Base-by-base conservation (phyloP, 2,329 filamentous ascomycete species). In the Cercospora nicotianae region DNA sequence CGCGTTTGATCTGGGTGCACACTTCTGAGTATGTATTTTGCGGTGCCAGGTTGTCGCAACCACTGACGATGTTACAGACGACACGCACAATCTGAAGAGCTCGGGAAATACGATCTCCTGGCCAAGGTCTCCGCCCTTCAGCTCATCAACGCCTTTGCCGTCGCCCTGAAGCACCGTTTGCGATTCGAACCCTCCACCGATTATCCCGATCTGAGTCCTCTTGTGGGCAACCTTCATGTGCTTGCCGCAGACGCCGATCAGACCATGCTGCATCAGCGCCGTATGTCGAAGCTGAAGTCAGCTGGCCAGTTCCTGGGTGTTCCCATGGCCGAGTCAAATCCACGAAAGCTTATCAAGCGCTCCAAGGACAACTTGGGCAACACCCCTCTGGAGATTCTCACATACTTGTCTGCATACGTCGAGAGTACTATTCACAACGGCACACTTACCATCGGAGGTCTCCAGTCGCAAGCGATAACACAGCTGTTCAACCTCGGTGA, bases 1-100 rank as follows among this genome's bases (percentile, higher is more conserved):
- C 86, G 3, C 88, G 94, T 23, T 84, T 91, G 9, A 91, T 95
- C 76, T 97, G 94, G 94, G 85, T 97, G 33, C 91, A 96, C 74
- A 84, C 87, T 7, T 75, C 80, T 3, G 90, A 91, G 76, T 60
- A 36, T 23, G 28, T 16, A 2, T 23, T 9, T 9, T 57, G 61
- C 8, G 6, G 26, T 3, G 26, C 16, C 4, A 39, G 3, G 28
- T 12, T 20, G 28, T 7, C 23, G 23, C 53, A 30, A 30, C 7
- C 23, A 13, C 39, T 55, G 30, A 63, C 42, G 1, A 4, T 33
- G n/a, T 23, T 3, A 9, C 13, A 67, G 65, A 64, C 83, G 90
- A 16, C 82, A 86, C 72, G 83, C 84, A 31, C 82, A 86, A 57
- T 73, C 72, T 2, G 69, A 71, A 51, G 75, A 76, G 26, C 64